A percentile compares a stretch with the other conserved stretches of the same genome.
phyloP scores from a whole-genome alignment of 495 filamentous ascomycete species.

The Aspergillus kassunensis region DNA sequence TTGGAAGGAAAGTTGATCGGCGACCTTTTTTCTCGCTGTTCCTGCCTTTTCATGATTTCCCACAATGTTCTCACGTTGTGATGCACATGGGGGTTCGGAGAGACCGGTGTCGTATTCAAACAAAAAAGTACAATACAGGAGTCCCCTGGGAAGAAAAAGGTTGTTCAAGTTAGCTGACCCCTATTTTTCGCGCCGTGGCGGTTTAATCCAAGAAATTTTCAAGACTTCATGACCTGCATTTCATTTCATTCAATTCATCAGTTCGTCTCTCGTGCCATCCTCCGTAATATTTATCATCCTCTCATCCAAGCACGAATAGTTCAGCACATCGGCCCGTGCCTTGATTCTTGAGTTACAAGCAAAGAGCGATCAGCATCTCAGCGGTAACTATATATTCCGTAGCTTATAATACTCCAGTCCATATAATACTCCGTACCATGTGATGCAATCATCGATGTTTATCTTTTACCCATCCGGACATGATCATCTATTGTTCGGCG shows the following conservation, averaged over 20 bases:
- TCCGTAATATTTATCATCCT: neutral
- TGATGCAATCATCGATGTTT: too few relatives aligned
- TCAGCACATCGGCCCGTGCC: too few relatives aligned
- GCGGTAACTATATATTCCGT: too few relatives aligned
- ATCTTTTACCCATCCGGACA: too few relatives aligned
- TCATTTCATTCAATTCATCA: neutral
- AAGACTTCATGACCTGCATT: slow-evolving; percentile 32
- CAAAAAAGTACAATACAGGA: slow-evolving; percentile 27
- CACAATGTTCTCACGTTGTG: slow-evolving; percentile 29
- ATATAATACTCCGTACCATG: too few relatives aligned
- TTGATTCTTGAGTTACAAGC: too few relatives aligned
- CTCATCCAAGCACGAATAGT: too few relatives aligned
- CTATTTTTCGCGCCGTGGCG: slow-evolving; percentile 47
- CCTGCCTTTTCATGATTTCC: slow-evolving; percentile 28
- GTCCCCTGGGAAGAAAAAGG: slow-evolving; percentile 45
- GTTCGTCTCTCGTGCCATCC: neutral
- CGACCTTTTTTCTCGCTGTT: slow-evolving; percentile 32
- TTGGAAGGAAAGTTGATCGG: slow-evolving; percentile 42
- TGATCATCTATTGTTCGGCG: too few relatives aligned
- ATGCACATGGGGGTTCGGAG: slow-evolving; percentile 32
- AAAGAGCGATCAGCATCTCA: too few relatives aligned
- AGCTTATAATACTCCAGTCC: too few relatives aligned
- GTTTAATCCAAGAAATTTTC: slow-evolving; percentile 46
- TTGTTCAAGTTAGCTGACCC: slow-evolving; percentile 47
- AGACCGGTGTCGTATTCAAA: slow-evolving; percentile 29